Conservation (phyloP, 129 eudicot species). For the Flaveria ramosissima region DNA sequence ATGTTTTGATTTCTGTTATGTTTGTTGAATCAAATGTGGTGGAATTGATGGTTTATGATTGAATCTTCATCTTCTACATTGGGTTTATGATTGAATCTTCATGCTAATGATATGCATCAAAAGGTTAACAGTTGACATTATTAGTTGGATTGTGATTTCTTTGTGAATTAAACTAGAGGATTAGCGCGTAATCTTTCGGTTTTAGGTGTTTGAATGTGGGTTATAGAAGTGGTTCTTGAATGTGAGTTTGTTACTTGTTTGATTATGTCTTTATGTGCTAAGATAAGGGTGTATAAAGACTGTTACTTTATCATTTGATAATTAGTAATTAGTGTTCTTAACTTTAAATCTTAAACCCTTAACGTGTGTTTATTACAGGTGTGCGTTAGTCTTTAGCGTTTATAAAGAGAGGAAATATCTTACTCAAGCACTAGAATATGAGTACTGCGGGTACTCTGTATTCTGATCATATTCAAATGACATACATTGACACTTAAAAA, state of each 20-base stretch:
- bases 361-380: too few relatives aligned
- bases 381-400: too few relatives aligned
- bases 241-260: background rate
- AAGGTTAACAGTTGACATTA: too few relatives aligned
- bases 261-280: background rate
- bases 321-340: too few relatives aligned
- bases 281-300: background rate
- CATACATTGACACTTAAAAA: background rate
- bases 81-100: background rate
- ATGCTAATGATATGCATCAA: too few relatives aligned
- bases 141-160: too few relatives aligned
- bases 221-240: background rate
- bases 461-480: background rate
- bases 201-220: background rate
- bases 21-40: constrained; percentile 22
- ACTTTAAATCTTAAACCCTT: too few relatives aligned
- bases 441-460: too few relatives aligned
- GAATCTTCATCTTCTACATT: constrained; percentile 15
- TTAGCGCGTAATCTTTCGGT: background rate
- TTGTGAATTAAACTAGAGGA: too few relatives aligned
- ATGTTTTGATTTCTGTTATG: background rate
- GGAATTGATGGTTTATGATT: constrained; percentile 26
- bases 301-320: too few relatives aligned
- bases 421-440: too few relatives aligned
- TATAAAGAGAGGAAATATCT: too few relatives aligned